A percentile compares a stretch with the other conserved stretches of the same genome.
Conservation (phyloP, 495 filamentous ascomycete genomes). For the Pyrenula aspistea region DNA sequence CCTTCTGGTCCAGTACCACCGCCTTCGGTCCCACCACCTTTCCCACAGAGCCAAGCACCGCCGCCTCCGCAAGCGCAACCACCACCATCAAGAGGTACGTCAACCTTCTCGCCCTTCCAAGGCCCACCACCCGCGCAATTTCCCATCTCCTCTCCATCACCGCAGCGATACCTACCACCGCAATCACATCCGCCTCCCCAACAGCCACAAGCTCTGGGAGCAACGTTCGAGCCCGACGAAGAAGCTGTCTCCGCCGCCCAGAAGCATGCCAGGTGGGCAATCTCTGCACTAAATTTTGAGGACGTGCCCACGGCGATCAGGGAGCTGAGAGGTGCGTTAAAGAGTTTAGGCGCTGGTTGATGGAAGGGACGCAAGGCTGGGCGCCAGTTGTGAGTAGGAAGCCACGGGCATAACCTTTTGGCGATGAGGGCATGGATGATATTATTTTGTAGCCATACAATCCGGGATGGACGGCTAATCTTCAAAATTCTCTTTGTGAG, state of each 20-base stretch:
- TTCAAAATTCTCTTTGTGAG: too few species aligned
- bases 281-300: constrained; percentile 93
- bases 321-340: constrained; percentile 66
- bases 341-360: background rate
- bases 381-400: too few species aligned
- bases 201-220: constrained; percentile 18
- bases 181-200: constrained; percentile 1
- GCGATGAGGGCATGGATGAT: too few species aligned
- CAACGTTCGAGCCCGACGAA: constrained; percentile 44
- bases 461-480: too few species aligned
- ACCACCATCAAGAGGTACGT: background rate
- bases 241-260: constrained; percentile 65
- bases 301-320: constrained; percentile 84
- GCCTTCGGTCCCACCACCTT: constrained; percentile 4
- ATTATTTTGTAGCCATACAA: too few species aligned
- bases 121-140: constrained; percentile 11
- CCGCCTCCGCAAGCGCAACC: background rate
- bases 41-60: background rate
- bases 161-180: constrained; percentile 10
- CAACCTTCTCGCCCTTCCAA: background rate
- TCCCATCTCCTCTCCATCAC: constrained; percentile 37
- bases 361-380: too few species aligned
- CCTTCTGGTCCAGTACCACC: constrained; percentile 8
- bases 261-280: constrained; percentile 95
- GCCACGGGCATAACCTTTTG: too few species aligned